Evolutionary conservation across 1,139 yeast genomes (phyloP).

Genomic region (Candida gigantensis): DNA sequence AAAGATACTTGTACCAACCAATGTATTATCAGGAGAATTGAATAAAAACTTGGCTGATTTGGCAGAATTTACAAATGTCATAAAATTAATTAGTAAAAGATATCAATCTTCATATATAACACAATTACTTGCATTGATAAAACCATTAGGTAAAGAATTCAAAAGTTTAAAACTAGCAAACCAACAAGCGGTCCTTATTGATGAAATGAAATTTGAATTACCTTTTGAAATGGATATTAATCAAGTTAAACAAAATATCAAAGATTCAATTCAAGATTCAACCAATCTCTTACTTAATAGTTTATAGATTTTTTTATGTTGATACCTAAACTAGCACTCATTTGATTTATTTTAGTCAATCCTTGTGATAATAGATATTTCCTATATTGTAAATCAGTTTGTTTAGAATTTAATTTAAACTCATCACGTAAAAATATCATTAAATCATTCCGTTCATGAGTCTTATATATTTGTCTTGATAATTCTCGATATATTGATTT

Average conservation of each 20-base stretch:
- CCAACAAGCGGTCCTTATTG: slow-evolving; percentile 19
- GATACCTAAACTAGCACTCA: slow-evolving; percentile 28
- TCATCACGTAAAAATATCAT: slow-evolving; percentile 36
- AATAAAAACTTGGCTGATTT: slow-evolving; percentile 24
- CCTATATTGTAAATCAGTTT: slow-evolving; percentile 36
- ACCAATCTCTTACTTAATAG: slow-evolving; percentile 16
- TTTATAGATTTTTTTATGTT: slow-evolving; percentile 10
- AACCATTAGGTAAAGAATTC: slow-evolving; percentile 16
- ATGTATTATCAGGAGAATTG: slow-evolving; percentile 22
- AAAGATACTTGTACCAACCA: slow-evolving; percentile 13
- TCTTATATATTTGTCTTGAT: slow-evolving; percentile 32
- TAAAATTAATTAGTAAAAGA: slow-evolving; percentile 14
- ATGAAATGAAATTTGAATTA: slow-evolving; percentile 14
- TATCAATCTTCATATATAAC: slow-evolving; percentile 6
- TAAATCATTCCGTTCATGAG: slow-evolving; percentile 42
- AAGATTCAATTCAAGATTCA: slow-evolving; percentile 19
- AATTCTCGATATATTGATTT: slow-evolving; percentile 35
- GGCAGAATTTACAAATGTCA: slow-evolving; percentile 29
- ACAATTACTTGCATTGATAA: slow-evolving; percentile 12
- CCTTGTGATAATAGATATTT: slow-evolving; percentile 43
- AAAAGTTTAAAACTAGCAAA: slow-evolving; percentile 15
- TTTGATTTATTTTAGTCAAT: slow-evolving; percentile 27
- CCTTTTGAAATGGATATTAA: slow-evolving; percentile 15
- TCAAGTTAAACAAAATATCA: slow-evolving; percentile 13
- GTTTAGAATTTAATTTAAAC: slow-evolving; percentile 28